Evolutionary conservation across 192 early-diverging fungal genomes (phyloP), one percentile per base, ranked within the genome.

Genomic region (Rhizophagus prolifer): DNA sequence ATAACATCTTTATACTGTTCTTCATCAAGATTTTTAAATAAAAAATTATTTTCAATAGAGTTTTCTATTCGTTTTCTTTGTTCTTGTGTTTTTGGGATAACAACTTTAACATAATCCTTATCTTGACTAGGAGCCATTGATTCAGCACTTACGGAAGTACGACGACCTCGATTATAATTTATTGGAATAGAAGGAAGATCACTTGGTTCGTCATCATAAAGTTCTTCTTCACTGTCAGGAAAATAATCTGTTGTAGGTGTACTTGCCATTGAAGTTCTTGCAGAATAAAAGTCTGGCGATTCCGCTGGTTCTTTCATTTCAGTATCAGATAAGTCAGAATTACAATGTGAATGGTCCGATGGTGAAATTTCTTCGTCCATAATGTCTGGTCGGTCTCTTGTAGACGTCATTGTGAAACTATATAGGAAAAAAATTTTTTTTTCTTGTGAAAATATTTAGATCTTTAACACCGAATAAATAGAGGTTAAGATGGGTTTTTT

Each of bases 91-190:
- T 99, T 99, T 36, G 93, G 93, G 71, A 97, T 91, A 76, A 95
- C 89, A 61, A 91, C 88, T 79, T 96, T 95, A 28, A 91, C 88
- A 81, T 91, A 98, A 30, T 90, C 88, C 76, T 93, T 92, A 46
- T 90, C 88, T 65, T 89, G 86, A 16, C 93, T 90, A 12, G 97
- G 97, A 23, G 95, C 92, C 92, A 98, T 97, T 50, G 95, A 96
- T 84, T 99, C 96, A 26, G 97, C 96, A 44, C 91, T 93, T 79
- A 98, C 96, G 25, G 96, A 97, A 31, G 96, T 94, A 65, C 97
- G 94, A 30, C 96, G 92, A 10, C 92, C 94, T 14, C 94, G 89
- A 82, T 96, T 95, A 74, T 94, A 91, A 78, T 86, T 90, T 41
- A 88, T 78, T 62, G 90, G 88, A 34, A 89, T 84, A 70, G 80